Evolutionary conservation across 441 rosid genomes (phyloP).

Genomic region (Mallotus repandus): DNA sequence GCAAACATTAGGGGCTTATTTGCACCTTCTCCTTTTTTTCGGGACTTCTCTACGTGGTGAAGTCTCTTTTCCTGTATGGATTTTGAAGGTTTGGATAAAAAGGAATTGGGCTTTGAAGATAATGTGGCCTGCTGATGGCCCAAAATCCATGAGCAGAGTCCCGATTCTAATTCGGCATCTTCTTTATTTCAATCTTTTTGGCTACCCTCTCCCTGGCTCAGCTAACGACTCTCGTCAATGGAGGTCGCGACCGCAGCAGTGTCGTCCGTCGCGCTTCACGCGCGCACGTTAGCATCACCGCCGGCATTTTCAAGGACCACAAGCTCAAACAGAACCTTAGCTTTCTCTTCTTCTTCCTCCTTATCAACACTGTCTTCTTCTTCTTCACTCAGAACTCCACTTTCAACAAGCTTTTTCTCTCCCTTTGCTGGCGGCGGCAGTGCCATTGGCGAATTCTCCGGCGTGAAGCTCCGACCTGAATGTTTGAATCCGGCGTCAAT

Average conservation of each 20-base stretch:
- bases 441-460: constrained; percentile 50
- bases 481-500: constrained; percentile 48
- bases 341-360: constrained; percentile 14
- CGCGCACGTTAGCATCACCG: constrained; percentile 38
- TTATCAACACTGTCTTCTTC: constrained; percentile 15
- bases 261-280: constrained; percentile 45
- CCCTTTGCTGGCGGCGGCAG: constrained; percentile 41
- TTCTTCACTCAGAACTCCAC: constrained; percentile 41
- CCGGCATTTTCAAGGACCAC: constrained; percentile 27
- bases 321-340: constrained; percentile 23
- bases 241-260: constrained; percentile 60
- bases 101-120: too few relatives aligned
- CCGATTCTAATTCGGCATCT: background rate
- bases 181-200: background rate
- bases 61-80: too few relatives aligned
- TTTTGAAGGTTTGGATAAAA: too few relatives aligned
- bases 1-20: too few relatives aligned
- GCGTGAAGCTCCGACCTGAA: constrained; percentile 47
- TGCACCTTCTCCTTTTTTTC: too few relatives aligned
- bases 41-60: too few relatives aligned
- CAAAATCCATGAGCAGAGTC: constrained; percentile 3
- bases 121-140: background rate
- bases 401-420: constrained; percentile 47
- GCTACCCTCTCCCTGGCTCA: background rate
- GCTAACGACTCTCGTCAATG: constrained; percentile 30